Evolutionary conservation across 208 protist species (phyloP), one percentile per base, ranked within the genome.

Genomic region (Leishmania tropica): DNA sequence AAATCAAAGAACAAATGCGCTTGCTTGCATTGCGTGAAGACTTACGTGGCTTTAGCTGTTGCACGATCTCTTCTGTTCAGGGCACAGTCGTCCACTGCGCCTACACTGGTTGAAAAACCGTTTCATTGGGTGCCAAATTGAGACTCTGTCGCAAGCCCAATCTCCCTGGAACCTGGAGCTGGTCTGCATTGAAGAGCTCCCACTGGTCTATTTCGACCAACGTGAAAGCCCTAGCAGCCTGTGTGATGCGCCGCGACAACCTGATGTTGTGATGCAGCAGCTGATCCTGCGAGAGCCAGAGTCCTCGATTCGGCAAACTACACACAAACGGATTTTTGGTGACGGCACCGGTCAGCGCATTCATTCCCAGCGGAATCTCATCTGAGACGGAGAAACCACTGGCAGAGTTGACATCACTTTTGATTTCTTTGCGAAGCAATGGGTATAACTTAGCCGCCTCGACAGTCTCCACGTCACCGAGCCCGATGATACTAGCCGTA

Each of bases 211-310:
- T 83, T 62, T 98, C 95, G 2, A 93, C 90, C 42, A 97, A 58
- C 3, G 87, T 84, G 78, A 94, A 95, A 19, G 85, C 80, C 0
- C 58, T 45, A 53, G 58, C 76, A 53, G 67, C 79, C 62, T 85
- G 82, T 47, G 83, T 89, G 35, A 74, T 86, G 21, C 19, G 70
- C 4, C 60, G 70, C 13, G 65, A 81, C 10, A 89, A 78, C n/a
- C 82, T 81, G 54, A 95, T 81, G 68, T 88, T 79, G 42, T 93
- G 71, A 58, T 94, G 90, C 60, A 96, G 85, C 47, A 98, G 71
- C 77, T 98, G 95, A 42, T 96, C 93, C 48, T 93, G 89, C 15
- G 95, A 97, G 19, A 98, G 64, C 94, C 95, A 98, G 53, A 97
- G 84, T 21, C 95, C 95, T 15, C 87, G 87, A 58, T 89, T 87